Conservation (phyloP, 2,329 filamentous ascomycete genomes). For the Biscogniauxia marginata region DNA sequence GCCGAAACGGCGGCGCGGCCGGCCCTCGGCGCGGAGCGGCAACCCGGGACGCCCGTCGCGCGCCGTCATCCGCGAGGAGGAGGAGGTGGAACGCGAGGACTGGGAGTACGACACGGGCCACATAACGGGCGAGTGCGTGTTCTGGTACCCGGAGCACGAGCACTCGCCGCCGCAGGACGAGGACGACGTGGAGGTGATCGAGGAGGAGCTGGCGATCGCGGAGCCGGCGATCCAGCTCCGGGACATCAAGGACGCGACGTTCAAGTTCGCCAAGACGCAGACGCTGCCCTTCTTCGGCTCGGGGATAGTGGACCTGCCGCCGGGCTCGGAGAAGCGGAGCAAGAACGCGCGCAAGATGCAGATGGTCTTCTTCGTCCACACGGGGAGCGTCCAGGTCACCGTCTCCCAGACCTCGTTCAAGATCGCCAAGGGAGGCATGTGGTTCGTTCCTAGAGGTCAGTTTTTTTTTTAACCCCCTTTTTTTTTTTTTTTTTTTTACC, state of each 20-base stretch:
- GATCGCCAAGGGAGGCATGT: slow-evolving; percentile 84
- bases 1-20: slow-evolving; percentile 24
- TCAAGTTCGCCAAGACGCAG: slow-evolving; percentile 86
- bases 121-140: slow-evolving; percentile 61
- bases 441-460: slow-evolving; percentile 93
- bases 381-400: slow-evolving; percentile 77
- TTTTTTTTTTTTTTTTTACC: slow-evolving; percentile 8
- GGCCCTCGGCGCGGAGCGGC: slow-evolving; percentile 19
- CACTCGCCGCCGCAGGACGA: slow-evolving; percentile 51
- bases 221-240: slow-evolving; percentile 55
- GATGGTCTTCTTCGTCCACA: slow-evolving; percentile 91
- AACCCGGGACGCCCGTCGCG: slow-evolving; percentile 8
- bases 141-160: slow-evolving; percentile 62
- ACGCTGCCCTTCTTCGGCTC: slow-evolving; percentile 83
- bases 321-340: slow-evolving; percentile 76
- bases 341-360: slow-evolving; percentile 97
- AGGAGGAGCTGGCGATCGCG: slow-evolving; percentile 57
- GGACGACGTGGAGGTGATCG: slow-evolving; percentile 52
- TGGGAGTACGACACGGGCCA: slow-evolving; percentile 71
- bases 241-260: slow-evolving; percentile 64
- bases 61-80: slow-evolving; percentile 42
- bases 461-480: slow-evolving; percentile 16
- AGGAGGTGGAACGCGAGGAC: slow-evolving; percentile 58
- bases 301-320: slow-evolving; percentile 84
- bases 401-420: slow-evolving; percentile 75